Conservation (phyloP, 805 yeast genomes). For the Metschnikowia koreensis region DNA sequence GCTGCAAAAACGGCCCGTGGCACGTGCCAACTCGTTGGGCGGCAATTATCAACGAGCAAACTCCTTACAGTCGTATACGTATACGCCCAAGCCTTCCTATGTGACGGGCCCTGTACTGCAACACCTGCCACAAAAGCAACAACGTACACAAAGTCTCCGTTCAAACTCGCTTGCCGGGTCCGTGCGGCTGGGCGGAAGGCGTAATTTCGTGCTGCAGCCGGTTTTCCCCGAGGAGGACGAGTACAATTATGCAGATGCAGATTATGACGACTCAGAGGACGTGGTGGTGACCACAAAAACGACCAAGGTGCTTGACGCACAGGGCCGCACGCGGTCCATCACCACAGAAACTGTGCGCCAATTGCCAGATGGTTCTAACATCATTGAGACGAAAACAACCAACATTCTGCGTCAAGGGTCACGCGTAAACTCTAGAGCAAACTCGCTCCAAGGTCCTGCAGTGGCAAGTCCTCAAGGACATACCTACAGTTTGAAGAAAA, state of each 20-base stretch:
- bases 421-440: slow-evolving; percentile 27
- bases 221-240: slow-evolving; percentile 18
- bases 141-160: slow-evolving; percentile 8
- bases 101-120: slow-evolving; percentile 25
- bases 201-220: slow-evolving; percentile 2
- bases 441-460: slow-evolving; percentile 18
- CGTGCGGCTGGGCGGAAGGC: slow-evolving; percentile 7
- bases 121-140: slow-evolving; percentile 4
- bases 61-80: slow-evolving; percentile 36
- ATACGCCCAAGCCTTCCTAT: slow-evolving; percentile 41
- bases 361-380: slow-evolving; percentile 43
- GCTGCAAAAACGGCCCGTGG: not conserved
- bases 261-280: slow-evolving; percentile 20
- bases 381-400: slow-evolving; percentile 43
- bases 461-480: slow-evolving; percentile 15
- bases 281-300: slow-evolving; percentile 44
- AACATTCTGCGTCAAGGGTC: slow-evolving; percentile 37
- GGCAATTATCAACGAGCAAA: slow-evolving; percentile 23
- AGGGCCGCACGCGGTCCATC: slow-evolving; percentile 54
- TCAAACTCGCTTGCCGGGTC: slow-evolving; percentile 9
- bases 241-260: slow-evolving; percentile 7
- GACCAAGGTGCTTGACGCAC: slow-evolving; percentile 47
- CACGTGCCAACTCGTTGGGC: slow-evolving; percentile 22
- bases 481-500: slow-evolving; percentile 31
- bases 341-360: slow-evolving; percentile 52